Evolutionary conservation across 495 filamentous ascomycete genomes (phyloP), one percentile per base, ranked within the genome.

Genomic region (Antarctomyces pellizariae): DNA sequence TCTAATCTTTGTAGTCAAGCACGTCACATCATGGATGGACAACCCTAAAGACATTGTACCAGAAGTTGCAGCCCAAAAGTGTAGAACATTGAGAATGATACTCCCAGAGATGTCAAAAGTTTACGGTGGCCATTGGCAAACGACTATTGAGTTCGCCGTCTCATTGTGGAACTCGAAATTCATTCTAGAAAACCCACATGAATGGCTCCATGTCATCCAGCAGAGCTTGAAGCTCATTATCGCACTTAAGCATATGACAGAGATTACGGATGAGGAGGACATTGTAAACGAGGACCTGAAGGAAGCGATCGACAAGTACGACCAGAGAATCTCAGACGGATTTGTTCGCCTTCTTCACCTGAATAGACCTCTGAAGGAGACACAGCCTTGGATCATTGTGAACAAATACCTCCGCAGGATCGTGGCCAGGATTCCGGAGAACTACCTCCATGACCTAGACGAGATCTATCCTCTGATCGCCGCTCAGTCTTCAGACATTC

Each of bases 101-200:
- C 47, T 93, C 8, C 75, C 75, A 24, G 55, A 56, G 16, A 64
- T 91, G 17, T 56, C 59, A 24, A 65, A 73, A 21, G 66, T 86
- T 4, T 93, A 89, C 42, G 86, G 83, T 2, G 57, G 67, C 2
- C 76, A 86, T 41, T 97, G 86, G 86, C 57, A 67, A 31, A 57
- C 70, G 13, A 47, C 62, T 2, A 45, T 84, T 19, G 53, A 62
- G 5, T 56, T 62, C 17, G 53, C 77, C 39, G 47, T 56, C 22
- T 40, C 47, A 13, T 45, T 65, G 7, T 73, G 70, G 62, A 48
- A 46, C 16, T 50, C 53, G 6, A 55, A 49, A 0, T 34, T 39
- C 0, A 49, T 53, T 13, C 12, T 32, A 4, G 28, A 40, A 5
- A 37, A 50, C 8, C 5, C 22, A 13, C 57, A 63, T 32, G 47